phyloP scores from a whole-genome alignment of 2,329 filamentous ascomycete genomes.

The Claviceps capensis region DNA sequence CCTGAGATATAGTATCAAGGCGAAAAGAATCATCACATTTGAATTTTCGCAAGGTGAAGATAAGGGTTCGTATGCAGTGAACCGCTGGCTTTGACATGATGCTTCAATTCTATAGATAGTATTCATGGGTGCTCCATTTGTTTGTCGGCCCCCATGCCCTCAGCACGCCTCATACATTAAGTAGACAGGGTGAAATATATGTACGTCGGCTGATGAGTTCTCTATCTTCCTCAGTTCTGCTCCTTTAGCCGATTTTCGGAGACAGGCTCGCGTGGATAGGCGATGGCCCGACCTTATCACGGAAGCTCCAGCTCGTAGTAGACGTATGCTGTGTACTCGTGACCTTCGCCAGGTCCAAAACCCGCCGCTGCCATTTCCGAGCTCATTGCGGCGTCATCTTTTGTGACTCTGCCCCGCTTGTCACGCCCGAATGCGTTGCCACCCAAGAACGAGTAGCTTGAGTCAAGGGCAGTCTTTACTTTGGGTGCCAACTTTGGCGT shows the following conservation, averaged over 20 bases:
- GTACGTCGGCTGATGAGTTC: too few species aligned
- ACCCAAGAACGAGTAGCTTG: slow-evolving; percentile 78
- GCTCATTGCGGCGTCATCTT: slow-evolving; percentile 69
- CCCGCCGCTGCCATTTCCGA: slow-evolving; percentile 74
- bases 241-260: too few species aligned
- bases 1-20: background rate
- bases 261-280: background rate
- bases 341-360: slow-evolving; percentile 51
- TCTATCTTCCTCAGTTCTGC: too few species aligned
- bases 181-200: too few species aligned
- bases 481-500: slow-evolving; percentile 72
- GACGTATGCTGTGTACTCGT: slow-evolving; percentile 90
- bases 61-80: too few species aligned
- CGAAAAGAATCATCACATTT: background rate
- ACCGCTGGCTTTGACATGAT: too few species aligned
- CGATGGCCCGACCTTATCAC: slow-evolving; percentile 8
- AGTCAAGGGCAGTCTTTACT: slow-evolving; percentile 65
- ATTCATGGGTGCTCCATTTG: background rate
- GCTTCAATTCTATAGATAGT: background rate
- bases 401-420: slow-evolving; percentile 82
- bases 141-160: background rate
- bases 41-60: background rate
- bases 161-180: slow-evolving; percentile 7
- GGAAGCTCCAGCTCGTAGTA: slow-evolving; percentile 88
- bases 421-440: slow-evolving; percentile 90